phyloP scores from a whole-genome alignment of 306 rosid species.

The Adenanthera pavonina region DNA sequence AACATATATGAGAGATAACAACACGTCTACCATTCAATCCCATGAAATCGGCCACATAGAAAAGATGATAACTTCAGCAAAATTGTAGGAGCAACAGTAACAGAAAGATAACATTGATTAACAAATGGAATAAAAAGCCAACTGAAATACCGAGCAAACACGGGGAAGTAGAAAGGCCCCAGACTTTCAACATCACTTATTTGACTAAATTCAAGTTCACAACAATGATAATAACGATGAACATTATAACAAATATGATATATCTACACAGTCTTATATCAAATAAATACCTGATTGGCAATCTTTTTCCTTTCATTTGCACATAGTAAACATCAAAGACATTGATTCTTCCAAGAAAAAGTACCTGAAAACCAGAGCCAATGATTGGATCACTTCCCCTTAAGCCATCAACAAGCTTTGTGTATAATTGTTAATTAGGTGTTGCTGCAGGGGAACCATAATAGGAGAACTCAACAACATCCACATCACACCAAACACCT shows the following conservation, averaged over 20 bases:
- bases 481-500: conserved; percentile 99
- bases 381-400: conserved; percentile 85
- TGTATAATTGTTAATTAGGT: conserved; percentile 89
- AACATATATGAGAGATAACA: not conserved
- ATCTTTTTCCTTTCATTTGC: conserved; percentile 26
- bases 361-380: conserved; percentile 99
- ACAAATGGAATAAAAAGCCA: too few relatives aligned
- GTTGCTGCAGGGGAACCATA: conserved; percentile 91
- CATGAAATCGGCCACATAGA: too few relatives aligned
- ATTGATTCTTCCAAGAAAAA: conserved; percentile 39
- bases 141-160: too few relatives aligned
- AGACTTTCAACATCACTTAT: not conserved
- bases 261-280: not conserved
- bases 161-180: too few relatives aligned
- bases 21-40: too few relatives aligned
- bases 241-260: not conserved
- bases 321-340: conserved; percentile 21
- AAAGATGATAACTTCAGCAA: too few relatives aligned
- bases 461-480: conserved; percentile 97
- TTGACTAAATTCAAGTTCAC: not conserved
- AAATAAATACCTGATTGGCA: not conserved
- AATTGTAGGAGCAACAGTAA: too few relatives aligned
- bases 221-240: conserved; percentile 15
- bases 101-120: too few relatives aligned
- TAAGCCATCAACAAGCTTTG: conserved; percentile 91